Percentiles rank a stretch among this genome's conserved stretches.
Evolutionary conservation across 1,284 basidiomycete species (phyloP).

Genomic region (Ceratobasidium theobromae): DNA sequence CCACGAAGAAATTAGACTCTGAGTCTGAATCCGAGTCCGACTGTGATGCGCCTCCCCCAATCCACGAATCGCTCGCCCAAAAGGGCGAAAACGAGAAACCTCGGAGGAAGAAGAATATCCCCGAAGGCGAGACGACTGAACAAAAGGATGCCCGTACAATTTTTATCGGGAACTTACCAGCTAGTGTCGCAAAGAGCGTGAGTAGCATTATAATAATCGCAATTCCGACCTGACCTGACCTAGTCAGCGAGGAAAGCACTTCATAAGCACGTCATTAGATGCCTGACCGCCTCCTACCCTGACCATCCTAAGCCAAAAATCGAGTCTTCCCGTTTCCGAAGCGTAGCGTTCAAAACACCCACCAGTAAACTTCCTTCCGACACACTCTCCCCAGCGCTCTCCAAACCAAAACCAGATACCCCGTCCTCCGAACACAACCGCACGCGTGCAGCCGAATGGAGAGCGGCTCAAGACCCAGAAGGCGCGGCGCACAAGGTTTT

Average conservation of each 20-base stretch:
- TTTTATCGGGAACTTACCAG: conserved; percentile 89
- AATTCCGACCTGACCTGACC: conserved; percentile 48
- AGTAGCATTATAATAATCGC: conserved; percentile 33
- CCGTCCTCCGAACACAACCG: conserved; percentile 43
- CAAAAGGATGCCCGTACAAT: conserved; percentile 80
- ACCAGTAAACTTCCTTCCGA: conserved; percentile 61
- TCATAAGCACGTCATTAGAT: conserved; percentile 64
- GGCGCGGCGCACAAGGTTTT: conserved; percentile 51
- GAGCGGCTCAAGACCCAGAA: conserved; percentile 46
- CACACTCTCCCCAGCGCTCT: conserved; percentile 42
- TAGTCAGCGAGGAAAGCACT: conserved; percentile 60
- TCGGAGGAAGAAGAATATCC: conserved; percentile 49
- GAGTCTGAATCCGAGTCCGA: conserved; percentile 35
- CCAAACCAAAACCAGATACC: conserved; percentile 41
- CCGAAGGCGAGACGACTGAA: conserved; percentile 65
- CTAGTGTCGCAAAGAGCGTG: conserved; percentile 77
- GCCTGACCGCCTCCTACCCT: conserved; percentile 55
- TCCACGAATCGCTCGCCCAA: conserved; percentile 45
- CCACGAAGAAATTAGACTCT: conserved; percentile 12
- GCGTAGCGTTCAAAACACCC: conserved; percentile 81
- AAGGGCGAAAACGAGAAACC: conserved; percentile 38
- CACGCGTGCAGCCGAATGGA: conserved; percentile 47
- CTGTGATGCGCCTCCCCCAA: conserved; percentile 39
- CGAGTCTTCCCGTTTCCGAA: conserved; percentile 89
- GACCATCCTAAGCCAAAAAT: conserved; percentile 57